phyloP scores from a whole-genome alignment of 148 eudicot genomes.

The Fagopyrum tataricum region DNA sequence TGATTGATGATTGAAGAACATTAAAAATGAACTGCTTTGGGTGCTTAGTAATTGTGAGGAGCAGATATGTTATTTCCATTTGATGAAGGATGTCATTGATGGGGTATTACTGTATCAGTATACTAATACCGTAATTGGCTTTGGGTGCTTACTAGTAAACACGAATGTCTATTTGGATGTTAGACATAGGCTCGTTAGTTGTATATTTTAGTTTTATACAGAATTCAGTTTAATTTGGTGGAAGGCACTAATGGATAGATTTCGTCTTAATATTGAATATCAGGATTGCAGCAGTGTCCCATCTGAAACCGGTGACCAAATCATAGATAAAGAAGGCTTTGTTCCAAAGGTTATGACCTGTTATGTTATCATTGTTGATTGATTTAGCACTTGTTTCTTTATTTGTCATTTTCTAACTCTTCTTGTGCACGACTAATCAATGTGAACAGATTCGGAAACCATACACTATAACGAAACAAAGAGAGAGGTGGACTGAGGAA shows the following conservation, averaged over 20 bases:
- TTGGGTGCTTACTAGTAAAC: background rate
- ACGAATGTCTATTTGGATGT: background rate
- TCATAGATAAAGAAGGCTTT: conserved; percentile 32
- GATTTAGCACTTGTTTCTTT: background rate
- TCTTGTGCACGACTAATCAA: background rate
- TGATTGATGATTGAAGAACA: background rate
- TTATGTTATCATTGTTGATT: background rate
- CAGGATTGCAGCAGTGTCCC: conserved; percentile 38
- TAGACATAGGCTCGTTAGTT: background rate
- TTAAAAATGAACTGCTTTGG: too few species aligned
- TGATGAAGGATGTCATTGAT: too few species aligned
- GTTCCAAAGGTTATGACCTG: conserved; percentile 46
- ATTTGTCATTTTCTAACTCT: background rate
- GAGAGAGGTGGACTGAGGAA: conserved; percentile 95
- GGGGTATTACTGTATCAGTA: too few species aligned
- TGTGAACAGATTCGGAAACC: conserved; percentile 51
- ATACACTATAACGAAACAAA: conserved; percentile 82
- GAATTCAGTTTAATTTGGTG: background rate
- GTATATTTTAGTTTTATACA: background rate
- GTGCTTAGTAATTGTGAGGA: too few species aligned
- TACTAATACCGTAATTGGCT: too few species aligned
- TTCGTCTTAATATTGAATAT: background rate
- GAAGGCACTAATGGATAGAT: background rate
- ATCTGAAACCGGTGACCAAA: conserved; percentile 19
- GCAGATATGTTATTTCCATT: too few species aligned